Conservation (phyloP, 495 filamentous ascomycete species). For the Podospora anserina region DNA sequence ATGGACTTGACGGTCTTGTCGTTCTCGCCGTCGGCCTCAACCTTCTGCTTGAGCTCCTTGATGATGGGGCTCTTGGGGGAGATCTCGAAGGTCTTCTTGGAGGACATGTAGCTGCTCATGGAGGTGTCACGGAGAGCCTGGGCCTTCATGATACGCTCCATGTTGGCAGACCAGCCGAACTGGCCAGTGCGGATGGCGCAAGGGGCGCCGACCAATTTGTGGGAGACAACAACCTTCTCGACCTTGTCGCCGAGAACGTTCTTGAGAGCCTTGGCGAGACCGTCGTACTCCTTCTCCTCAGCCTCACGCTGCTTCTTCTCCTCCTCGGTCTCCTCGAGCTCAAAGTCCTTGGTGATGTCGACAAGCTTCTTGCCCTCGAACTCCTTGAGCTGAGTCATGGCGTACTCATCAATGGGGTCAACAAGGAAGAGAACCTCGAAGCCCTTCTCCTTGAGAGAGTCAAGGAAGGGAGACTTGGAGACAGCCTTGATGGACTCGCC, state of each 20-base stretch:
- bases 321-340: slow-evolving; percentile 99
- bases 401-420: slow-evolving; percentile 99
- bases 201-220: slow-evolving; percentile 94
- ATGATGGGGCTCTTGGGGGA: slow-evolving; percentile 97
- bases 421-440: slow-evolving; percentile 99
- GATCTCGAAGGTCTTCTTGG: slow-evolving; percentile 99
- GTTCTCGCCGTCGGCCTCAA: slow-evolving; percentile 93
- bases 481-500: slow-evolving; percentile 99
- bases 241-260: slow-evolving; percentile 99
- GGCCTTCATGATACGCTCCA: slow-evolving; percentile 99
- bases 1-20: slow-evolving; percentile 98
- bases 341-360: slow-evolving; percentile 99
- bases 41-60: slow-evolving; percentile 98
- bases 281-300: slow-evolving; percentile 97
- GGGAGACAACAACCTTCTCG: slow-evolving; percentile 98
- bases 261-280: slow-evolving; percentile 92
- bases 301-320: slow-evolving; percentile 96
- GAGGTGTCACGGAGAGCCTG: slow-evolving; percentile 99
- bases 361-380: slow-evolving; percentile 99
- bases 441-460: slow-evolving; percentile 98
- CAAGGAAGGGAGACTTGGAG: slow-evolving; percentile 95
- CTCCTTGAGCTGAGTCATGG: slow-evolving; percentile 99
- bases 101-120: slow-evolving; percentile 99
- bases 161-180: slow-evolving; percentile 99
- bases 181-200: slow-evolving; percentile 99